Base-by-base conservation (phyloP, 305 asterid species). In the Fraxinus latifolia region DNA sequence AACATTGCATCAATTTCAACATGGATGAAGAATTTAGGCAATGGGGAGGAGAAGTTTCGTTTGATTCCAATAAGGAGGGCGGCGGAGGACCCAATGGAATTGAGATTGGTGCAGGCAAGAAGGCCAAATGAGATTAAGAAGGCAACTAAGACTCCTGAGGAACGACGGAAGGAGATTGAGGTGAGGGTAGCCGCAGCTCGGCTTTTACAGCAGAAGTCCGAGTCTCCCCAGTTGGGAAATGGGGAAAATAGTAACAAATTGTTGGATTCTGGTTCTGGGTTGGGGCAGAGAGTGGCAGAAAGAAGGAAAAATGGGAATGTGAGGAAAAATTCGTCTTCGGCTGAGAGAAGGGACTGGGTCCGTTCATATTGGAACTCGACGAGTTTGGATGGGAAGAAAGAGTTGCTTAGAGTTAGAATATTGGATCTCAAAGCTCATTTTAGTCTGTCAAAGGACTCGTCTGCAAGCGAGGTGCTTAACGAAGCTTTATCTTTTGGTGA, bases 131-230 rank as follows among this genome's bases (percentile, higher is more conserved):
- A 96, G 90, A 93, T 96, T 82, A 94, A 91, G 90, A 92, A 96
- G 89, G 98, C 91, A 7, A 79, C 89, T 55, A 94, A 94, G 92
- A 93, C 98, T 0, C 91, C 91, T 6, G 98, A 93, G 87, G 98
- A 96, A 84, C 90, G 96, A 78, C 90, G 98, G 90, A 93, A 91
- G 87, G 97, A 94, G 87, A 90, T 94, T 83, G 99, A 96, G 90
- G 99, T 95, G 77, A 93, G 92, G 76, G 99, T 95, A 67, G 97
- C 98, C 7, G 99, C 99, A 79, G 97, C 97, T 0, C 89, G 94
- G 86, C 91, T 95, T 85, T 80, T 95, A 90, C 99, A 95, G 89
- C 97, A 94, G 85, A 93, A 91, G 82, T 88, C 97, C 0, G 95
- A 91, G 83, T 84, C 91, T 31, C 85, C 89, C 80, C 78, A 83